A percentile compares a stretch with the other conserved stretches of the same genome.
Conservation (phyloP, 2,329 filamentous ascomycete species). For the Exserohilum rostratum region DNA sequence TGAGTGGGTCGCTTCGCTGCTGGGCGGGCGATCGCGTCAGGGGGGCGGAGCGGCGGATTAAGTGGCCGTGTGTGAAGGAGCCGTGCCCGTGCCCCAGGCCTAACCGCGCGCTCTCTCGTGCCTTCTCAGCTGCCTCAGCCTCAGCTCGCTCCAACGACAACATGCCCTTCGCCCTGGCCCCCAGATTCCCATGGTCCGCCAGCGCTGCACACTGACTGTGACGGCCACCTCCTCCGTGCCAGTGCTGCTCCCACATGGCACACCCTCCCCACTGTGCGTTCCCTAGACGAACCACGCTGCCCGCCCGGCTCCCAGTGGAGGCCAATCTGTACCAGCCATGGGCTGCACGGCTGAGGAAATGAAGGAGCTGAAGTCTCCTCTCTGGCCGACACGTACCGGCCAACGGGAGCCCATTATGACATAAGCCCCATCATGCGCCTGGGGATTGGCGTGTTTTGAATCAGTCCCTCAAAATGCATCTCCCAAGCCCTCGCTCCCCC, state of each 20-base stretch:
- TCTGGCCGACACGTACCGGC: constrained; percentile 27
- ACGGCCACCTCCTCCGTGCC: constrained; percentile 3
- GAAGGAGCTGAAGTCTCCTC: constrained; percentile 32
- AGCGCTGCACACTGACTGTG: too few relatives aligned
- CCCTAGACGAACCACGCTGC: background rate
- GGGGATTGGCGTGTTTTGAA: constrained; percentile 38
- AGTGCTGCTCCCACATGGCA: constrained; percentile 6
- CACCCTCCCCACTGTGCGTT: constrained; percentile 10
- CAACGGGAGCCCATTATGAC: constrained; percentile 33
- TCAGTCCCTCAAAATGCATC: constrained; percentile 27
- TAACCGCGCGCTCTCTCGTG: constrained; percentile 32
- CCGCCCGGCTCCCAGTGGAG: constrained; percentile 14
- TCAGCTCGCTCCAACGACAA: constrained; percentile 2
- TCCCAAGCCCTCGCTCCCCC: constrained; percentile 8
- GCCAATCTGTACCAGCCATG: constrained; percentile 9
- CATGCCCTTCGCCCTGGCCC: constrained; percentile 4
- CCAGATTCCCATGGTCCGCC: background rate
- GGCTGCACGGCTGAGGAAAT: constrained; percentile 31
- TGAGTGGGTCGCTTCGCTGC: constrained; percentile 19
- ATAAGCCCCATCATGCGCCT: constrained; percentile 30
- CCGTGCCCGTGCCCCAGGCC: too few relatives aligned
- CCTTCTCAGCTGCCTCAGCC: constrained; percentile 8
- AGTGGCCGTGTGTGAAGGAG: constrained; percentile 14
- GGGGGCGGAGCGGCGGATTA: constrained; percentile 6
- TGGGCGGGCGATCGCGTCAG: constrained; percentile 16